phyloP scores from a whole-genome alignment of 306 rosid species.

The Arachis stenosperma region DNA sequence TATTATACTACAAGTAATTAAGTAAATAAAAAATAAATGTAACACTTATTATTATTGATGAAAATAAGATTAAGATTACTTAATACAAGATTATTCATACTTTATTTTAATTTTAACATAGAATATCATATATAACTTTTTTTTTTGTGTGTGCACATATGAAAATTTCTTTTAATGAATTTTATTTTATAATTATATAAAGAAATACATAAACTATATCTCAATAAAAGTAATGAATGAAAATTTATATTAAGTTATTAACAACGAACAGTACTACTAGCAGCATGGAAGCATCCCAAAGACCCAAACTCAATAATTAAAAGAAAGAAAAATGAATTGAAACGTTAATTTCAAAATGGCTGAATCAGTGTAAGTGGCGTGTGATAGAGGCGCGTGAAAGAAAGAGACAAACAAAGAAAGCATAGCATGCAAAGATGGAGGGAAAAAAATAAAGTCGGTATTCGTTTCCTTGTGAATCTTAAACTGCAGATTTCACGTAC shows the following conservation, averaged over 20 bases:
- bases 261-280: slow-evolving; percentile 6
- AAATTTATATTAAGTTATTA: background rate
- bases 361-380: background rate
- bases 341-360: background rate
- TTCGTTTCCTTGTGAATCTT: background rate
- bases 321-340: background rate
- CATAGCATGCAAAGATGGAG: background rate
- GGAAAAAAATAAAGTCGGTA: background rate
- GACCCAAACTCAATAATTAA: background rate
- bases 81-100: background rate
- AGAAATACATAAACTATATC: too few species aligned
- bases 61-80: background rate
- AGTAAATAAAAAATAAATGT: too few species aligned
- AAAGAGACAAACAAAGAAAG: background rate
- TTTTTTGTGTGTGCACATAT: too few species aligned
- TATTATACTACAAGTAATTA: too few species aligned
- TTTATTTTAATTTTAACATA: too few species aligned
- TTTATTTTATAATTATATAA: too few species aligned
- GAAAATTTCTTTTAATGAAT: too few species aligned
- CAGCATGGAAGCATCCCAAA: background rate
- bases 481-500: slow-evolving; percentile 14
- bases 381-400: background rate
- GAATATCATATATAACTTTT: too few species aligned
- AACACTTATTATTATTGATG: too few species aligned
- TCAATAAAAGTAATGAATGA: background rate